Conservation (phyloP, 2,329 filamentous ascomycete species). For the Neonectria magnoliae region DNA sequence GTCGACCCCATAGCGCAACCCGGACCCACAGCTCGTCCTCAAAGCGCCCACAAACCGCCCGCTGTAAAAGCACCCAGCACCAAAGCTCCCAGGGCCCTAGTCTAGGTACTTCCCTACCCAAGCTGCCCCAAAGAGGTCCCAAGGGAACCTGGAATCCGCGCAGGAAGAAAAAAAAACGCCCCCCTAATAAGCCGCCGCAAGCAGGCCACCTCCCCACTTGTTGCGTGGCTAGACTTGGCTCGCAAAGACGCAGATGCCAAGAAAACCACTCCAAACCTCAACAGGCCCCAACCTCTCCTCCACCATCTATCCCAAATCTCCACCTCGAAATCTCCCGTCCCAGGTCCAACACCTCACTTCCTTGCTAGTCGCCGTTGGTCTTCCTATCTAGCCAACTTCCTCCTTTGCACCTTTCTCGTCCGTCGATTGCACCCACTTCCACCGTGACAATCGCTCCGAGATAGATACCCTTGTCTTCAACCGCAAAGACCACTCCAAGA, state of each 20-base stretch:
- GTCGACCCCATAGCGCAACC: constrained; percentile 31
- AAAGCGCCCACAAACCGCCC: not conserved
- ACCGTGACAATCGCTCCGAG: constrained; percentile 37
- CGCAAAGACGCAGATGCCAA: not conserved
- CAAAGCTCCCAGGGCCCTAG: not conserved
- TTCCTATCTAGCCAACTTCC: constrained; percentile 33
- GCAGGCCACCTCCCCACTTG: constrained; percentile 35
- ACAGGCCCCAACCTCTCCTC: constrained; percentile 41
- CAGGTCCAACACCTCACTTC: constrained; percentile 36
- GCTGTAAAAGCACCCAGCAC: not conserved
- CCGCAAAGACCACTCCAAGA: constrained; percentile 35
- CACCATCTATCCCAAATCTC: constrained; percentile 35
- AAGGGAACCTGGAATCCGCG: too few relatives aligned
- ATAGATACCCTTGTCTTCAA: constrained; percentile 35
- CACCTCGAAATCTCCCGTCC: constrained; percentile 44
- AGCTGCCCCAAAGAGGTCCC: not conserved
- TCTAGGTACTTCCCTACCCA: not conserved
- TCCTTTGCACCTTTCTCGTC: constrained; percentile 34
- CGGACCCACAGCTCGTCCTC: constrained; percentile 9
- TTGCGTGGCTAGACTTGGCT: constrained; percentile 21
- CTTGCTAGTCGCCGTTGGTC: constrained; percentile 43
- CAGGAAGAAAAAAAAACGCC: constrained; percentile 7
- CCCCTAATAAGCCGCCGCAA: constrained; percentile 36
- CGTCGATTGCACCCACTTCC: constrained; percentile 39
- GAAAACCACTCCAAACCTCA: constrained; percentile 9